Evolutionary conservation across 78 protist species (phyloP), one percentile per base, ranked within the genome.

Genomic region (Polysphondylium violaceum): DNA sequence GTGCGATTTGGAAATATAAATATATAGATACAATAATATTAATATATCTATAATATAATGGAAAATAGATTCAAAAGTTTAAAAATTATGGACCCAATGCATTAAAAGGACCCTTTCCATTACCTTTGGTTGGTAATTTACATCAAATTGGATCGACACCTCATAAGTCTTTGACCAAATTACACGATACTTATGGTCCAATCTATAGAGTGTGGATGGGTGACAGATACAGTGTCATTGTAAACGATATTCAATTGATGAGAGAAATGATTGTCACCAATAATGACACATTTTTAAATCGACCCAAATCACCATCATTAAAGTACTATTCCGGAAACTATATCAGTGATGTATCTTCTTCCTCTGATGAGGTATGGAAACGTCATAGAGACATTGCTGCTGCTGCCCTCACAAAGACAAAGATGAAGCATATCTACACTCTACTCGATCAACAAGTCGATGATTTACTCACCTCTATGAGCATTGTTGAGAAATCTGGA

Each of bases 121-220:
- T 83, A 12, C 90, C 90, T 58, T 29, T 83, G 1, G 25, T 83
- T 7, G 90, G 90, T 17, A 83, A 83, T 50, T 31, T 83, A 11
- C 77, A 69, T 27, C 90, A 83, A 69, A 14, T 78, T 1, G 59
- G 65, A 1, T 8, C n/a, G 17, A 19, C 33, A 64, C 88, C 88
- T 51, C 88, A 78, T 8, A 33, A 29, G n/a, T 27, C n/a, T 23
- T 65, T 31, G 33, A 79, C 47, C 6, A 27, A 33, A 38, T 16
- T 65, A 12, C 3, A 3, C 11, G 35, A 79, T 27, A 31, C 2
- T 0, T 79, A 65, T 79, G 76, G 74, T 27, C n/a, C 36, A 23
- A 55, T 78, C 0, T 78, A 43, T 51, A 44, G 87, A 77, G 60
- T 77, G 11, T 77, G 74, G 74, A 23, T 77, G 9, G 87, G 60